These are phyloP conservation scores for Odontarrhena argentea DNA, from an alignment of 345 rosid genomes.

Conservation along the genomic window DNA sequence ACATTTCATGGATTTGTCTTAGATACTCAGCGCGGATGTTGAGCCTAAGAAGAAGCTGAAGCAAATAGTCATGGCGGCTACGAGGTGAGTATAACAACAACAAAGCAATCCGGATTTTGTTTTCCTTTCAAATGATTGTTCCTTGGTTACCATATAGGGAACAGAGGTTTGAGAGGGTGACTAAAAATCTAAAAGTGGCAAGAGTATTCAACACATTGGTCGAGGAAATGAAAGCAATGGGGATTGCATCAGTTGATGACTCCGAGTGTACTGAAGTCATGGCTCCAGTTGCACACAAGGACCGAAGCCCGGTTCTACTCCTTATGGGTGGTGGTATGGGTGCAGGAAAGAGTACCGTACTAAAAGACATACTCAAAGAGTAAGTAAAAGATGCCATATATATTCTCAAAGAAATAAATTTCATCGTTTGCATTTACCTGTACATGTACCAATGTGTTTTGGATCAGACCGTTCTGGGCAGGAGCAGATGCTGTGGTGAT, in stretches of 20 bases:
- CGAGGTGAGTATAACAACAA: constrained; percentile 48
- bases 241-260: constrained; percentile 57
- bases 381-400: constrained; percentile 34
- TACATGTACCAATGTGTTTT: constrained; percentile 15
- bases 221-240: constrained; percentile 94
- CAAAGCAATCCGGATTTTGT: neutral
- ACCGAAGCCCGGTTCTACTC: constrained; percentile 90
- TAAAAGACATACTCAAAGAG: constrained; percentile 93
- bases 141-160: constrained; percentile 49
- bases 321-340: constrained; percentile 99
- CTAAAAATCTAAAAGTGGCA: constrained; percentile 76
- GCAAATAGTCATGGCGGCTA: constrained; percentile 84
- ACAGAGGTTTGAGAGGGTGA: constrained; percentile 82
- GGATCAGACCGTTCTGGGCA: constrained; percentile 84
- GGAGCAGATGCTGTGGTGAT: constrained; percentile 90
- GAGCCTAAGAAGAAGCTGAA: constrained; percentile 80
- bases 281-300: constrained; percentile 86
- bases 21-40: constrained; percentile 71
- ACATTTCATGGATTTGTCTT: constrained; percentile 24
- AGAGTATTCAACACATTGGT: constrained; percentile 75
- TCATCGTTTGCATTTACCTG: constrained; percentile 8
- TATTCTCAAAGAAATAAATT: constrained; percentile 2
- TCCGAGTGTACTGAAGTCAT: constrained; percentile 76
- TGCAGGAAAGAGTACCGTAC: constrained; percentile 98
- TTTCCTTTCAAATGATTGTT: constrained; percentile 16